Base-by-base conservation (phyloP, 257 asterid species). In the Eucommia ulmoides region DNA sequence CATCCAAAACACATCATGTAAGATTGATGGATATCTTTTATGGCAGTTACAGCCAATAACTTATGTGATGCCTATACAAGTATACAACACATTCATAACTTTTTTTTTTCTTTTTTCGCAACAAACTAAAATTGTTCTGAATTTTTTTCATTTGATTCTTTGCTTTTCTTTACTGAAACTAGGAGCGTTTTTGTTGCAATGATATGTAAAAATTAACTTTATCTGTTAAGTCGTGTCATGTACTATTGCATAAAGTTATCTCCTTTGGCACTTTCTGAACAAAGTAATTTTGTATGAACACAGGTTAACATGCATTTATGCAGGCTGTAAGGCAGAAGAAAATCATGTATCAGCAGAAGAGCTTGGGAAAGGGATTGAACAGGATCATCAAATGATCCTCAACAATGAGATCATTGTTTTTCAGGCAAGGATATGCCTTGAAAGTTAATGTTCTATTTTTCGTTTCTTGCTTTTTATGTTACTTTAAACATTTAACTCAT, bases 291-390 rank as follows among this genome's bases (percentile, higher is more conserved):
- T 2, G 8, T 42, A 16, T 42, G 20, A n/a, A n/a, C 48, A 42
- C 73, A 89, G 96, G 98, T 80, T 89, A 47, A 89, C 98, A 19
- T 89, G 98, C 73, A 85, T 89, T 66, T 89, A 89, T 74, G 74
- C 88, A 53, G 96, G 94, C 42, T 89, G 98, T 75, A 89, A 85
- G 83, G 94, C 88, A 35, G 94, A 89, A 71, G 97, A 89, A 73
- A 89, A 84, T 67, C 97, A 89, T 62, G 97, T 89, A 51, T 89
- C 97, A 23, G 97, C 96, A 20, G 97, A 89, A 80, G 96, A 89
- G 79, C 96, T 89, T 64, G 98, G 98, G 49, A 89, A 82, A 75
- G 97, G 97, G 63, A 88, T 88, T 33, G 95, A 78, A 51, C 97
- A 88, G 69, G 88, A 88, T 76, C 95, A 88, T 66, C 87, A 76